phyloP scores from a whole-genome alignment of 2,329 filamentous ascomycete species.

The Coniochaeta ligniaria region DNA sequence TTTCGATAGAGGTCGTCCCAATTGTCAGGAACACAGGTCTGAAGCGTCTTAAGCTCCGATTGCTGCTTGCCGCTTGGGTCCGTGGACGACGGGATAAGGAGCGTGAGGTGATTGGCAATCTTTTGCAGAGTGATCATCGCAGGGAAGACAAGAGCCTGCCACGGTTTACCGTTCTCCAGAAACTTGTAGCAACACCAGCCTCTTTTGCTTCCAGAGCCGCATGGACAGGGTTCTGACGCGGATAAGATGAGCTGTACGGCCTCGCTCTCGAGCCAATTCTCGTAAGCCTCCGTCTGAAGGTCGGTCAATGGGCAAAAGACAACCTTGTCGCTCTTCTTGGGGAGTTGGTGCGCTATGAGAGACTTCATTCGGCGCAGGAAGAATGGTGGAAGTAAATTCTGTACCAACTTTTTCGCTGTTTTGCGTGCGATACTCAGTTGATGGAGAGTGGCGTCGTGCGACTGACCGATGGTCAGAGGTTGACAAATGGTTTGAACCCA shows the following conservation, averaged over 20 bases:
- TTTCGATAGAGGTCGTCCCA: slow-evolving; percentile 70
- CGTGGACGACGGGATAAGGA: slow-evolving; percentile 63
- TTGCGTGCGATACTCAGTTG: slow-evolving; percentile 76
- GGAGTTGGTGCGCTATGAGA: slow-evolving; percentile 83
- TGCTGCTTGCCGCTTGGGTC: slow-evolving; percentile 66
- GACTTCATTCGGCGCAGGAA: slow-evolving; percentile 92
- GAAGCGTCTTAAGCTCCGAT: slow-evolving; percentile 68
- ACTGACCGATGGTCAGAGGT: slow-evolving; percentile 81
- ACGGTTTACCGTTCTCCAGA: slow-evolving; percentile 56
- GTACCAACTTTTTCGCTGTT: slow-evolving; percentile 76
- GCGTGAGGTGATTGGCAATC: slow-evolving; percentile 84
- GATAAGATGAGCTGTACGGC: slow-evolving; percentile 62
- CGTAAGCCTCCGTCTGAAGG: slow-evolving; percentile 74
- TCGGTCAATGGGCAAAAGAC: slow-evolving; percentile 90
- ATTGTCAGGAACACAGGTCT: slow-evolving; percentile 64
- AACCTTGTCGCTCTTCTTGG: slow-evolving; percentile 88
- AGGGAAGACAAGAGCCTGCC: slow-evolving; percentile 78
- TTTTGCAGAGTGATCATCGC: slow-evolving; percentile 78
- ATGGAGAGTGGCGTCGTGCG: slow-evolving; percentile 78
- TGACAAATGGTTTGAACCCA: slow-evolving; percentile 75
- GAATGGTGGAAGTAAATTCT: slow-evolving; percentile 81
- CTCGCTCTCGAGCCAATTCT: slow-evolving; percentile 69
- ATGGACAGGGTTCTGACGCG: slow-evolving; percentile 62
- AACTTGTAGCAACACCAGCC: slow-evolving; percentile 73
- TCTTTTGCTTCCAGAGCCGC: slow-evolving; percentile 59